Conservation (phyloP, 2,329 filamentous ascomycete species). For the Fusarium sp. region DNA sequence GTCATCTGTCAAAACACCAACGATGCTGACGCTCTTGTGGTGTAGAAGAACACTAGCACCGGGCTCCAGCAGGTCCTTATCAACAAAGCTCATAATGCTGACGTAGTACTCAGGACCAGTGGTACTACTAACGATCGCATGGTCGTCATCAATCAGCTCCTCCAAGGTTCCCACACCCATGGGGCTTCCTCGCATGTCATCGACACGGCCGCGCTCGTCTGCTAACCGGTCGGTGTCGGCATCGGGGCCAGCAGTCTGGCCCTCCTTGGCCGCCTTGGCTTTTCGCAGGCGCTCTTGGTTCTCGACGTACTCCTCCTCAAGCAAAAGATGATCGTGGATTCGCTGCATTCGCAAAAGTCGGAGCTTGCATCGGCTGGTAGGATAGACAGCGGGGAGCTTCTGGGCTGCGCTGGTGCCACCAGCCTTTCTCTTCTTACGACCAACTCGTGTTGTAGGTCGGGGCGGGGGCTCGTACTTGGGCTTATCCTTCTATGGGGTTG, state of each 20-base stretch:
- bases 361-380: slow-evolving; percentile 96
- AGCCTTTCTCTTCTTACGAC: slow-evolving; percentile 97
- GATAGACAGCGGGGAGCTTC: slow-evolving; percentile 93
- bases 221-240: slow-evolving; percentile 83
- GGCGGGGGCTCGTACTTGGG: slow-evolving; percentile 99
- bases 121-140: slow-evolving; percentile 96
- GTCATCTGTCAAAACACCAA: slow-evolving; percentile 96
- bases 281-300: slow-evolving; percentile 97
- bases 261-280: slow-evolving; percentile 82
- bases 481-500: slow-evolving; percentile 85
- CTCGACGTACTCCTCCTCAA: slow-evolving; percentile 99
- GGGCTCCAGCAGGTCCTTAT: slow-evolving; percentile 97
- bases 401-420: slow-evolving; percentile 93
- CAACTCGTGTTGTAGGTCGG: slow-evolving; percentile 94
- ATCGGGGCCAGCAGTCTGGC: slow-evolving; percentile 73
- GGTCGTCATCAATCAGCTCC: slow-evolving; percentile 99
- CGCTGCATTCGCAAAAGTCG: slow-evolving; percentile 97
- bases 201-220: slow-evolving; percentile 92
- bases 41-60: slow-evolving; percentile 95
- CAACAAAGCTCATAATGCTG: slow-evolving; percentile 99
- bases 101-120: slow-evolving; percentile 99
- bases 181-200: slow-evolving; percentile 97
- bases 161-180: slow-evolving; percentile 99
- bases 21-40: slow-evolving; percentile 97
- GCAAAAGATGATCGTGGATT: slow-evolving; percentile 94